These are phyloP conservation scores for Linderina pennispora DNA, from an alignment of 192 early-diverging fungal species.

Conservation along the genomic window DNA sequence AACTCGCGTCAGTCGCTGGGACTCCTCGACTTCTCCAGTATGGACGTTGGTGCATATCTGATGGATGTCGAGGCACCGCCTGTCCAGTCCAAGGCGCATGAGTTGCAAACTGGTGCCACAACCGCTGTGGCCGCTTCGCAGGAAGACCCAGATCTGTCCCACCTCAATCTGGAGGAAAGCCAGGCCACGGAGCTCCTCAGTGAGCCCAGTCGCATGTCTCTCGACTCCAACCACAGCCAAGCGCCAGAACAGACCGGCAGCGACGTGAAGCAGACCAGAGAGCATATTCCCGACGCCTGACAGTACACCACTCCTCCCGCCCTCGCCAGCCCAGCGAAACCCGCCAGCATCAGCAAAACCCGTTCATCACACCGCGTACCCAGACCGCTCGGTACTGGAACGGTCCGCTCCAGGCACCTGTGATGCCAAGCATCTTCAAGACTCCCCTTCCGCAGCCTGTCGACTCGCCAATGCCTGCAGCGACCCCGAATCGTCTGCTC, in stretches of 20 bases:
- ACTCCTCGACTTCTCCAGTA: constrained; percentile 41
- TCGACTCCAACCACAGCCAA: too few species aligned
- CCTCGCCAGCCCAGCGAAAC: constrained; percentile 8
- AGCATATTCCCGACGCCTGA: constrained; percentile 24
- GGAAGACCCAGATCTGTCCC: too few species aligned
- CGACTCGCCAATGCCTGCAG: constrained; percentile 32
- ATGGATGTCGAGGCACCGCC: constrained; percentile 15
- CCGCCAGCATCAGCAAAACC: neutral
- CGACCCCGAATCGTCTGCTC: constrained; percentile 27
- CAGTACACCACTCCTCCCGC: constrained; percentile 18
- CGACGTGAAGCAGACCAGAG: too few species aligned
- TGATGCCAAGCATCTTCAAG: neutral
- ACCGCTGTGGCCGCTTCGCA: too few species aligned
- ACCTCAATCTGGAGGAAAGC: neutral
- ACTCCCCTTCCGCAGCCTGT: constrained; percentile 2
- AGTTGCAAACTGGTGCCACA: neutral
- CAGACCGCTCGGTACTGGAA: constrained; percentile 44
- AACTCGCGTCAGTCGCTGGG: constrained; percentile 37
- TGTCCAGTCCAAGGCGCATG: constrained; percentile 1
- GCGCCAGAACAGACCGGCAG: too few species aligned
- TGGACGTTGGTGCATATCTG: constrained; percentile 30
- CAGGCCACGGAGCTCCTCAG: neutral
- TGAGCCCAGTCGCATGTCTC: too few species aligned
- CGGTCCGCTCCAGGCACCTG: constrained; percentile 28
- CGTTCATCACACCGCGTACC: constrained; percentile 34